Evolutionary conservation across 441 rosid genomes (phyloP).

Genomic region (Gossypium laxum): DNA sequence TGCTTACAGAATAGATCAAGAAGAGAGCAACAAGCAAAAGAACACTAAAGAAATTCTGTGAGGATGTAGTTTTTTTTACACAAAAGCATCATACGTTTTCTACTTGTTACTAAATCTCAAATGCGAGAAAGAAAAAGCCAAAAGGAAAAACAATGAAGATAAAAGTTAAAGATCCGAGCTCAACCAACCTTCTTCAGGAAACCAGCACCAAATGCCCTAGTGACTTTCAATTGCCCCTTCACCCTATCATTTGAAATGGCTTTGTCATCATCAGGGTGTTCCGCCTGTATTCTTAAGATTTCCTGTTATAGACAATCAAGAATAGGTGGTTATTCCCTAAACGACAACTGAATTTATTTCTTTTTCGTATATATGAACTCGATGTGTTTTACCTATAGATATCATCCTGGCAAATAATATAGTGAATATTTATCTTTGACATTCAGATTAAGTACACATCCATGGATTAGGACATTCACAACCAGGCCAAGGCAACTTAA

Average conservation of each 20-base stretch:
- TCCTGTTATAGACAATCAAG: conserved; percentile 46
- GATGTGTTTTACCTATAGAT: conserved; percentile 2
- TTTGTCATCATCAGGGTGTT: conserved; percentile 75
- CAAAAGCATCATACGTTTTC: neutral
- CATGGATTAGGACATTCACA: neutral
- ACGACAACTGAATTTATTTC: neutral
- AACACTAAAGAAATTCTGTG: neutral
- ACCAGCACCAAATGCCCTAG: conserved; percentile 88
- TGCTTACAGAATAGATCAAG: neutral
- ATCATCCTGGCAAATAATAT: neutral
- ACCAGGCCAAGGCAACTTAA: neutral
- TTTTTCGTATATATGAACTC: neutral
- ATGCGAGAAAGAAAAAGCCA: neutral
- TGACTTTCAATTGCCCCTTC: conserved; percentile 83
- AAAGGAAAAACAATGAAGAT: neutral
- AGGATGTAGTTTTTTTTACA: neutral
- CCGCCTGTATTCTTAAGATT: conserved; percentile 60
- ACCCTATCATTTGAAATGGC: conserved; percentile 75
- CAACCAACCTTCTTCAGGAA: conserved; percentile 74
- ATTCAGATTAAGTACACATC: neutral
- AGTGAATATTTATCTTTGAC: neutral
- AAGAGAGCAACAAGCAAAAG: conserved; percentile 2
- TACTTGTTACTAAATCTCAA: neutral
- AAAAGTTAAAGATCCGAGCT: conserved; percentile 4
- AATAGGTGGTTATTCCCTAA: conserved; percentile 8